phyloP scores from a whole-genome alignment of 176 grass and related monocot genomes.

The barley (Hordeum vulgare) region DNA sequence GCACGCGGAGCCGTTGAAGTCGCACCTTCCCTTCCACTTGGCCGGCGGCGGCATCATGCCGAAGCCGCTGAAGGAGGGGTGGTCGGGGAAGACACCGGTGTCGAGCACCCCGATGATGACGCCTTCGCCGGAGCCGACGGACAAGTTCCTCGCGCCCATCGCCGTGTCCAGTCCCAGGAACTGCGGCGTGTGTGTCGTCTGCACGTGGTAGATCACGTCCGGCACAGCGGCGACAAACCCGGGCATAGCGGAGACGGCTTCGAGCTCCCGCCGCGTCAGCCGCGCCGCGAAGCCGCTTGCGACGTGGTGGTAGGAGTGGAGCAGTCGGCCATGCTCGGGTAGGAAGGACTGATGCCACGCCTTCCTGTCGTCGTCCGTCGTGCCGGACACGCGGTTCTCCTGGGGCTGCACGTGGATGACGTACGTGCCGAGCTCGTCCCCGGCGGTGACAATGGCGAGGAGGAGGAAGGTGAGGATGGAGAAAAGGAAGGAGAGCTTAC shows the following conservation, averaged over 20 bases:
- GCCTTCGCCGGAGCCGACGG: neutral
- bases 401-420: neutral
- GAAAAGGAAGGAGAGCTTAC: neutral
- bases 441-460: too few species aligned
- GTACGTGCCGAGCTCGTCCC: neutral
- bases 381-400: neutral
- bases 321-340: neutral
- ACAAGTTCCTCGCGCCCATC: neutral
- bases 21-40: conserved; percentile 3
- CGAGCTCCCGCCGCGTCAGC: conserved; percentile 20
- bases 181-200: neutral
- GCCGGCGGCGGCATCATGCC: conserved; percentile 4
- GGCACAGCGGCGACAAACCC: conserved; percentile 13
- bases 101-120: conserved; percentile 36
- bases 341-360: conserved; percentile 12
- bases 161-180: neutral
- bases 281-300: conserved; percentile 24
- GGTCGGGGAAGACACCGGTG: conserved; percentile 21
- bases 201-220: neutral
- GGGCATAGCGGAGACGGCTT: neutral
- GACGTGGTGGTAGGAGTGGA: conserved; percentile 27
- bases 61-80: neutral
- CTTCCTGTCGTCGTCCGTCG: neutral
- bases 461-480: too few species aligned
- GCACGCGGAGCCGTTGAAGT: conserved; percentile 26